Base-by-base conservation (phyloP, 805 yeast genomes). In the Saturnispora sekii region DNA sequence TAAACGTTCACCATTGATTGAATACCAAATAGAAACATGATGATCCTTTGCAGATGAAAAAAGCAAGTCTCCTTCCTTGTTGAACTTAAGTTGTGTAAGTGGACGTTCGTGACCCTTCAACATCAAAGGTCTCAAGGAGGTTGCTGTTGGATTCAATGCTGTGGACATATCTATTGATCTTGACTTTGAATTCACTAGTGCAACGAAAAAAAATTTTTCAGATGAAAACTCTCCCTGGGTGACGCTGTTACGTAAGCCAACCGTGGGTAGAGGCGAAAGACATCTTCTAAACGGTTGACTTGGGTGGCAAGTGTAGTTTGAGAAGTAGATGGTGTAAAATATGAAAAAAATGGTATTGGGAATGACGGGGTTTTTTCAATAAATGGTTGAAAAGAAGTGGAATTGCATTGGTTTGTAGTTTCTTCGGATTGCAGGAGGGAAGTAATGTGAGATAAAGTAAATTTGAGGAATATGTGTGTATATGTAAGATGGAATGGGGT, bases 51-150 rank as follows among this genome's bases (percentile, higher is more conserved):
- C 87, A 35, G 86, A 89, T 10, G 97, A 81, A 62, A 93, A 82
- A 46, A 93, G 74, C 54, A 93, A 67, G 64, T 93, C 99, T 38
- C 99, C 99, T 60, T 94, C 97, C 51, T 79, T 74, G 76, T 93
- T 93, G 71, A 81, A 93, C 63, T 85, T 90, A 56, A 93, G 89
- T 73, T 93, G 97, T 40, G 97, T 89, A 57, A 93, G 71, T 53
- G 97, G 87, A 77, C 98, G 95, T 70, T 86, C 96, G 69, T 93
- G 98, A 49, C 97, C 97, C 74, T 84, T 84, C 58, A 83, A 70
- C 72, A 79, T 60, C 54, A 79, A 65, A 48, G 84, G 84, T 74
- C 83, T 77, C 83, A 79, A 77, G 53, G 53, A 61, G 26, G 53
- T 47, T 53, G 53, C 32, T 38, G 26, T 21, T 21, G 26, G 26